Evolutionary conservation across 2,329 filamentous ascomycete genomes (phyloP), one percentile per base, ranked within the genome.

Genomic region (Talaromyces sp.): DNA sequence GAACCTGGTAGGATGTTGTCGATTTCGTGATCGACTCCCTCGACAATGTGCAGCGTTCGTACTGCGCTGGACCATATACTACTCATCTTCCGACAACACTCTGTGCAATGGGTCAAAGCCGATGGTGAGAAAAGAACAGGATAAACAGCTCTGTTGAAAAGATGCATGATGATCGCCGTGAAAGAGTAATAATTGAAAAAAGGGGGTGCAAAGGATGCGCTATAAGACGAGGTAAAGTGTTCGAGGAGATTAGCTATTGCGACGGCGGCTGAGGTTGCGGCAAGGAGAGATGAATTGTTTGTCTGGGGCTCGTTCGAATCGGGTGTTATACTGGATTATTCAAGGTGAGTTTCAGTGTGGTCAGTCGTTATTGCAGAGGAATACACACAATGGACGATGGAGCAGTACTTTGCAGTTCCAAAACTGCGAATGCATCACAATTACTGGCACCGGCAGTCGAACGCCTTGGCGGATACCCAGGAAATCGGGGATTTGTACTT

Each of bases 111-210:
- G 25, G 39, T 61, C 22, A 63, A 49, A 30, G 61, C 61, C 6
- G 58, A 60, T 19, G 58, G 61, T 2, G 61, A 62, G 52, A 62
- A 62, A n/a, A 62, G 61, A 10, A 62, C 57, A 19, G 61, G 61
- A 22, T 60, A 62, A 19, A 55, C 51, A 17, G 61, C 56, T 11
- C 61, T 57, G 52, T 62, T 62, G 44, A 62, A 62, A 10, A 62
- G 61, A 22, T 62, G 61, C 61, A 60, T 60, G 25, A 62, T 62
- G 19, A 54, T 61, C 5, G 61, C 61, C 9, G 58, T 63, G 44
- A 63, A 63, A 54, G 53, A 54, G 47, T 61, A 63, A 44, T 63
- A 63, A 54, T 63, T 63, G 47, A 63, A 57, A 30, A 63, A 63
- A 3, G 61, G 58, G 19, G 61, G 61, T 6, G 61, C 58, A 33